Evolutionary conservation across 2,329 filamentous ascomycete genomes (phyloP), one percentile per base, ranked within the genome.

Genomic region (Hortaea werneckii): DNA sequence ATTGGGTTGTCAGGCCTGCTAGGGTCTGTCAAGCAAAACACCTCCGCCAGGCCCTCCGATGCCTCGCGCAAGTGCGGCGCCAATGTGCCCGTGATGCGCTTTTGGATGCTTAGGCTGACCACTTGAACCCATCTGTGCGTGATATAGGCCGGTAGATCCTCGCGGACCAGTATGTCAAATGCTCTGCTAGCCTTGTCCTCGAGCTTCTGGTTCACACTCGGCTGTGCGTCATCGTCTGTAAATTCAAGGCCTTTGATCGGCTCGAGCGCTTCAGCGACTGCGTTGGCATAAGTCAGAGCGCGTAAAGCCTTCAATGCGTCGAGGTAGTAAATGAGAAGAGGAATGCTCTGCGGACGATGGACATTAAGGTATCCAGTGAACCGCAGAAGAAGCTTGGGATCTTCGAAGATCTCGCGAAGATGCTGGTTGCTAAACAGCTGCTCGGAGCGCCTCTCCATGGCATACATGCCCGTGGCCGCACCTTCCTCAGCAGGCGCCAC

Each of bases 1-100:
- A 88, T 85, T 0, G 83, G 85, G 58, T 87, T 87, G 50, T 87
- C 85, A 1, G 75, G 70, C 47, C 83, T 70, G 1, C 81, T 83
- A 6, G 85, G 83, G 60, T 89, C 85, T 0, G 82, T 85, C 45
- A 88, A 63, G 58, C 83, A 88, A 54, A 87, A 88, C 0, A 86
- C 83, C 59, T 88, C 83, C 0, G 83, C 84, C 48, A 88, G 62
- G 0, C 83, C 83, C 60, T 88, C 83, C 0, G 82, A 84, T n/a
- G 82, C 75, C 39, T 84, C 79, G 38, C 76, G 72, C 26, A 86
- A 66, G 54, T 82, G 73, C 1, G 75, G 67, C 1, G 83, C 78
- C 26, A 87, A 62, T 1, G 77, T 83, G 4, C 83, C 81, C 0
- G 79, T 82, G 20, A 88, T 78, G 13, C 82, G 74, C 50, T 78